Evolutionary conservation across 2,329 filamentous ascomycete species (phyloP).

Genomic region (Cytospora paraplurivora): DNA sequence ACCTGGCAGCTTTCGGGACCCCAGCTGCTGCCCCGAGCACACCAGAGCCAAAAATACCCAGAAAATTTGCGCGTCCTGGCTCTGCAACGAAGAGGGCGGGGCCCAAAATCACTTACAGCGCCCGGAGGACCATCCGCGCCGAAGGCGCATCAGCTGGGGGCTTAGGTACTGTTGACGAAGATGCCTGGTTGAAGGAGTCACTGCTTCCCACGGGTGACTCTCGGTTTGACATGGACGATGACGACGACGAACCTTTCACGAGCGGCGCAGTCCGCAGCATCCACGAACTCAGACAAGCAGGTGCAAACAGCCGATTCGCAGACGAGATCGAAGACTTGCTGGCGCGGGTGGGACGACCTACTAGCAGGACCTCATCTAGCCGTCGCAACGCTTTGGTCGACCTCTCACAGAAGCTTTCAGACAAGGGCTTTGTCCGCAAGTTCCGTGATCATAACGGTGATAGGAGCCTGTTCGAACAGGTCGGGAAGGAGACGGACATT

Average conservation of each 20-base stretch:
- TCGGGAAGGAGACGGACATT: slow-evolving; percentile 61
- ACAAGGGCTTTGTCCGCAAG: slow-evolving; percentile 65
- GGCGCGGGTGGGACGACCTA: slow-evolving; percentile 59
- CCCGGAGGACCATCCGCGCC: slow-evolving; percentile 41
- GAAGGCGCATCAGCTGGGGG: slow-evolving; percentile 23
- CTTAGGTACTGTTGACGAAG: slow-evolving; percentile 26
- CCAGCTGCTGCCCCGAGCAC: slow-evolving; percentile 32
- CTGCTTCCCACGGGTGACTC: slow-evolving; percentile 33
- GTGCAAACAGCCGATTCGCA: slow-evolving; percentile 66
- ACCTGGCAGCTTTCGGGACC: slow-evolving; percentile 15
- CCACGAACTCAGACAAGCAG: slow-evolving; percentile 66
- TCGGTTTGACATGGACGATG: slow-evolving; percentile 44
- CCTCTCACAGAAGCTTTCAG: slow-evolving; percentile 59
- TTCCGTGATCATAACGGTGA: slow-evolving; percentile 77
- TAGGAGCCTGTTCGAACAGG: slow-evolving; percentile 64
- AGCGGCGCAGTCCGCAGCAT: slow-evolving; percentile 61
- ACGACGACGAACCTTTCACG: slow-evolving; percentile 44
- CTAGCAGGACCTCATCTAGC: slow-evolving; percentile 49
- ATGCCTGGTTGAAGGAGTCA: slow-evolving; percentile 32
- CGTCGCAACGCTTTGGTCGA: slow-evolving; percentile 63
- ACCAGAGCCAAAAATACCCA: slow-evolving; percentile 29
- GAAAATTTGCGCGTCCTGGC: slow-evolving; percentile 31
- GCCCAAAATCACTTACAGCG: slow-evolving; percentile 44
- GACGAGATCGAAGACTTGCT: slow-evolving; percentile 67
- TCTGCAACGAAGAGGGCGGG: slow-evolving; percentile 37